These are phyloP conservation scores for Albophoma yamanashiensis DNA, from an alignment of 2,329 filamentous ascomycete genomes.

Conservation along the genomic window DNA sequence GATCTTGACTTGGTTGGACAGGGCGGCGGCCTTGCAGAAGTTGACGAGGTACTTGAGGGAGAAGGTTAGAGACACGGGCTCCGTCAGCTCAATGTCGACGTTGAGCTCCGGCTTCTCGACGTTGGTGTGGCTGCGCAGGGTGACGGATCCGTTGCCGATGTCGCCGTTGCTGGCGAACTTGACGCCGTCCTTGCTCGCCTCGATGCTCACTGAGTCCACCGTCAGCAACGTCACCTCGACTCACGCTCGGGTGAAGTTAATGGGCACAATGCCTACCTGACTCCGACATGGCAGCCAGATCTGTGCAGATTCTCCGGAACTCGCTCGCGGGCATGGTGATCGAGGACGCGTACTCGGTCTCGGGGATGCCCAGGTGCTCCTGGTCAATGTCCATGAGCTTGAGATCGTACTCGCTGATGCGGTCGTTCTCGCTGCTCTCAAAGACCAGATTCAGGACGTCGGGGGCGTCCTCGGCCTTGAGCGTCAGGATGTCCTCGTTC, in stretches of 20 bases:
- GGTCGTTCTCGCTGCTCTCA: constrained; percentile 79
- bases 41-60: constrained; percentile 99
- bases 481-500: constrained; percentile 85
- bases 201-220: constrained; percentile 63
- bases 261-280: constrained; percentile 59
- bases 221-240: not conserved
- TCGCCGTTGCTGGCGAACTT: constrained; percentile 91
- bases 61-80: constrained; percentile 91
- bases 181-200: constrained; percentile 93
- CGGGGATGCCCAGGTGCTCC: constrained; percentile 95
- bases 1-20: constrained; percentile 77
- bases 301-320: constrained; percentile 91
- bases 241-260: too few relatives aligned
- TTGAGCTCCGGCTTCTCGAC: constrained; percentile 81
- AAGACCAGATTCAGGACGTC: constrained; percentile 94
- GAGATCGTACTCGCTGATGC: constrained; percentile 97
- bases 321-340: constrained; percentile 81
- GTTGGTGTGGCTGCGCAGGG: constrained; percentile 77
- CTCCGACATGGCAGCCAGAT: constrained; percentile 85
- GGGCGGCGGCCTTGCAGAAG: constrained; percentile 93
- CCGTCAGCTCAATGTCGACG: constrained; percentile 80
- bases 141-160: constrained; percentile 91
- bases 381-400: constrained; percentile 99
- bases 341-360: constrained; percentile 94
- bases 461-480: constrained; percentile 95